A percentile compares a stretch with the other conserved stretches of the same genome.
phyloP scores from a whole-genome alignment of 495 filamentous ascomycete species.

The Lasiosphaeria ovina region DNA sequence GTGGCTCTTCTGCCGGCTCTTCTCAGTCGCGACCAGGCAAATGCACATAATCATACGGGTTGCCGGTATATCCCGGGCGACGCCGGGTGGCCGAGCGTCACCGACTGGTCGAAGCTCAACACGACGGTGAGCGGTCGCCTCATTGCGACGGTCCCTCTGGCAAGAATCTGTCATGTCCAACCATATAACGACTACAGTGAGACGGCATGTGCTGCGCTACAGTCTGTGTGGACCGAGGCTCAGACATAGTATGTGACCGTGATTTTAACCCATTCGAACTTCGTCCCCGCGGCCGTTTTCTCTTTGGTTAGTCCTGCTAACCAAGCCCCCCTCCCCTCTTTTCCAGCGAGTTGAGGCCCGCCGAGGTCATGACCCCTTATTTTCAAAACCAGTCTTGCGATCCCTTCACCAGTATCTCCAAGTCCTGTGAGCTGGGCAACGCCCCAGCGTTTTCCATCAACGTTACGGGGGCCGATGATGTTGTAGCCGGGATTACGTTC shows the following conservation, averaged over 20 bases:
- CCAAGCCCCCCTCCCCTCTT: no score
- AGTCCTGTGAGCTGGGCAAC: conserved; percentile 53
- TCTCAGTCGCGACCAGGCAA: no score
- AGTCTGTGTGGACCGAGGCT: conserved; percentile 10
- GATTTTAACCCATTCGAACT: no score
- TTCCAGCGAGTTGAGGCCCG: conserved; percentile 20
- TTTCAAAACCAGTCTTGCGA: conserved; percentile 55
- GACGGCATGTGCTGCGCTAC: conserved; percentile 11
- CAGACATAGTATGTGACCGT: no score
- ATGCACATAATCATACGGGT: no score
- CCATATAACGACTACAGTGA: conserved; percentile 16
- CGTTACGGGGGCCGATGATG: conserved; percentile 37
- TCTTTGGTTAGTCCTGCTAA: no score
- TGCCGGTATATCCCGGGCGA: conserved; percentile 33
- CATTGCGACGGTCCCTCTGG: conserved; percentile 30
- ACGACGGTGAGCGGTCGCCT: conserved; percentile 21
- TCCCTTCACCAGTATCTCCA: conserved; percentile 43
- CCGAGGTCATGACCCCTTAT: conserved; percentile 41
- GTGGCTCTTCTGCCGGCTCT: no score
- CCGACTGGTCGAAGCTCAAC: conserved; percentile 27
- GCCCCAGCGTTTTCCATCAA: conserved; percentile 55
- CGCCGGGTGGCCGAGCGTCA: conserved; percentile 20
- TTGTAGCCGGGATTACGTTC: conserved; percentile 47
- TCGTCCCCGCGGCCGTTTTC: no score
- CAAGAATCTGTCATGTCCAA: not conserved